Percentiles rank a stretch among this genome's conserved stretches.
These are phyloP conservation scores for Prunus persica DNA, from an alignment of 306 rosid genomes.

Conservation along the genomic window DNA sequence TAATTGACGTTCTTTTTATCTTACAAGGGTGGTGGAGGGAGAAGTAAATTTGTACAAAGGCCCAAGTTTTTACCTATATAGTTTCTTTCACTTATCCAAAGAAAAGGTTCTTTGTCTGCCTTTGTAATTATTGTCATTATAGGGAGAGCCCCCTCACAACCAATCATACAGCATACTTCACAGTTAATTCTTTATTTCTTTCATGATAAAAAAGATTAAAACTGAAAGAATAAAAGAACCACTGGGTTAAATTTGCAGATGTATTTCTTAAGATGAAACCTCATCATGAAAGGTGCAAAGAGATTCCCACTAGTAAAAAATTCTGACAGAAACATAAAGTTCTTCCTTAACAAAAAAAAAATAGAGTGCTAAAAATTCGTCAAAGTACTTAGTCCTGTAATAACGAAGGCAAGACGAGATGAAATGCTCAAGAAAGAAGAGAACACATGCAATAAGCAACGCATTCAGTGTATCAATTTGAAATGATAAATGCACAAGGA, in stretches of 20 bases:
- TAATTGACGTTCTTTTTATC: too few relatives aligned
- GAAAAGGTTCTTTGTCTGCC: not conserved
- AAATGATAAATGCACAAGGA: not conserved
- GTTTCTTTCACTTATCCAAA: not conserved
- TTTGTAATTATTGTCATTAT: not conserved
- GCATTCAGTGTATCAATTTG: not conserved
- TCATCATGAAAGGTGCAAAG: too few relatives aligned
- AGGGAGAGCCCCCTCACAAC: not conserved
- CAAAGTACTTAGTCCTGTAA: too few relatives aligned
- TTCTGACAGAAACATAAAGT: too few relatives aligned
- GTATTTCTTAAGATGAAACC: not conserved
- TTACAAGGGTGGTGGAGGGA: not conserved
- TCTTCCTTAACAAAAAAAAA: too few relatives aligned
- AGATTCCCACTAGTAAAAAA: too few relatives aligned
- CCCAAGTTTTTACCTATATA: not conserved
- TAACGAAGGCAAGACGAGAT: not conserved
- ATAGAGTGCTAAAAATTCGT: too few relatives aligned
- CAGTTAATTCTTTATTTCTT: not conserved
- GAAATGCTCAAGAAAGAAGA: not conserved
- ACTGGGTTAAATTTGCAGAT: not conserved
- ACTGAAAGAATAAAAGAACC: too few relatives aligned
- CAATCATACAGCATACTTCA: not conserved
- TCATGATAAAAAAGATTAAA: not conserved
- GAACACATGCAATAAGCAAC: not conserved
- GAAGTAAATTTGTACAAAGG: not conserved